phyloP scores from a whole-genome alignment of 306 rosid genomes.

The Cicer yamashitae region DNA sequence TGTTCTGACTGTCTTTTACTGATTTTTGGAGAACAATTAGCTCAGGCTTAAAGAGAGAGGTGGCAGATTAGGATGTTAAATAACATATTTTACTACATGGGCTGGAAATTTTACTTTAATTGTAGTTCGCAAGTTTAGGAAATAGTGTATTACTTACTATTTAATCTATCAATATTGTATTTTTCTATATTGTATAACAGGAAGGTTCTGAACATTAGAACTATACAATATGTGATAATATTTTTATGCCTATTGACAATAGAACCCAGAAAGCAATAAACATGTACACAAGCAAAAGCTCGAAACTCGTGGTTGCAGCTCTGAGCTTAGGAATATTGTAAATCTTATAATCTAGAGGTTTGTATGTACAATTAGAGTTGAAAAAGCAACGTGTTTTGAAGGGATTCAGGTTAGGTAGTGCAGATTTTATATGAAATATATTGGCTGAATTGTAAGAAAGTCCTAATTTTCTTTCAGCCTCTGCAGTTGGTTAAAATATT shows the following conservation, averaged over 20 bases:
- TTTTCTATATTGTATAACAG: slow-evolving; percentile 29
- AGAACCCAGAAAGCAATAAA: slow-evolving; percentile 18
- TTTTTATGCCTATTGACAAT: slow-evolving; percentile 21
- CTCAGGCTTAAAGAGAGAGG: slow-evolving; percentile 43
- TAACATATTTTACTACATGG: slow-evolving; percentile 11
- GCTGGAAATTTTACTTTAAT: slow-evolving; percentile 24
- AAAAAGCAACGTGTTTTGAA: slow-evolving; percentile 7
- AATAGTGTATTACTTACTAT: slow-evolving; percentile 30
- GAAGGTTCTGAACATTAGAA: slow-evolving; percentile 24
- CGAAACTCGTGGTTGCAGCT: slow-evolving; percentile 27
- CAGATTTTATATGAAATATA: slow-evolving; percentile 23
- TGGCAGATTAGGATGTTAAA: slow-evolving; percentile 34
- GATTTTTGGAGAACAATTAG: slow-evolving; percentile 24
- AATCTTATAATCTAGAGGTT: background rate
- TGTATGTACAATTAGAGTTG: slow-evolving; percentile 21
- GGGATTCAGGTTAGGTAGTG: slow-evolving; percentile 14
- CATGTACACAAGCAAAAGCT: background rate
- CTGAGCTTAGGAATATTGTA: background rate
- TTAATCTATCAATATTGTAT: slow-evolving; percentile 30
- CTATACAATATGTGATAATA: slow-evolving; percentile 9
- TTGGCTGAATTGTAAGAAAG: slow-evolving; percentile 27
- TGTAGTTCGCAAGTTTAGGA: slow-evolving; percentile 26
- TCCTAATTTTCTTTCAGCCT: slow-evolving; percentile 34
- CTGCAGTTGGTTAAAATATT: background rate
- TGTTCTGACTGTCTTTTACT: slow-evolving; percentile 34